Percentiles rank a stretch among this genome's conserved stretches.
These are phyloP conservation scores for Paramecium pentaurelia DNA, from an alignment of 73 alveolate genomes.

Conservation along the genomic window DNA sequence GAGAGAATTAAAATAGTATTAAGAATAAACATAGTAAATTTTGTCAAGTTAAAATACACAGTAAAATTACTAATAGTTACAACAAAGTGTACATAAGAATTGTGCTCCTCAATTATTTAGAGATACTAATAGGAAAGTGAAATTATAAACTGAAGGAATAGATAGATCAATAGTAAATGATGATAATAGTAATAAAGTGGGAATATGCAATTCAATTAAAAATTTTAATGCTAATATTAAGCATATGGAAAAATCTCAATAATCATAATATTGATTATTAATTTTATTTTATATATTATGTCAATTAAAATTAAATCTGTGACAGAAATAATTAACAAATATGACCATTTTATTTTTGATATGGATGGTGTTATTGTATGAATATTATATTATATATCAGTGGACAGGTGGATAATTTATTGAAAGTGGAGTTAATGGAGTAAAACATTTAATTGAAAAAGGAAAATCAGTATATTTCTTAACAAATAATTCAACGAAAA, in stretches of 20 bases:
- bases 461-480: slow-evolving; percentile 62
- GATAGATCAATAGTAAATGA: slow-evolving; percentile 21
- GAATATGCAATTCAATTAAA: slow-evolving; percentile 34
- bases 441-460: neutral
- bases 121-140: slow-evolving; percentile 33
- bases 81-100: slow-evolving; percentile 29
- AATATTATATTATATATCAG: neutral
- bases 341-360: slow-evolving; percentile 62
- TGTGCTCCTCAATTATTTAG: slow-evolving; percentile 16
- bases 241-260: neutral
- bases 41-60: neutral
- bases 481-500: slow-evolving; percentile 64
- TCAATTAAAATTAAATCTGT: neutral
- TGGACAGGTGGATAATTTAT: slow-evolving; percentile 61
- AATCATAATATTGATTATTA: neutral
- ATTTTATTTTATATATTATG: neutral
- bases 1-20: neutral
- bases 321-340: slow-evolving; percentile 38
- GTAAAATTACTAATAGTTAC: neutral
- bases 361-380: slow-evolving; percentile 67
- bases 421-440: slow-evolving; percentile 42
- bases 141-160: neutral
- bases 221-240: neutral
- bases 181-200: neutral
- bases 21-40: neutral